Evolutionary conservation across 768 basidiomycete genomes (phyloP).

Genomic region (Scleroderma citrinum): DNA sequence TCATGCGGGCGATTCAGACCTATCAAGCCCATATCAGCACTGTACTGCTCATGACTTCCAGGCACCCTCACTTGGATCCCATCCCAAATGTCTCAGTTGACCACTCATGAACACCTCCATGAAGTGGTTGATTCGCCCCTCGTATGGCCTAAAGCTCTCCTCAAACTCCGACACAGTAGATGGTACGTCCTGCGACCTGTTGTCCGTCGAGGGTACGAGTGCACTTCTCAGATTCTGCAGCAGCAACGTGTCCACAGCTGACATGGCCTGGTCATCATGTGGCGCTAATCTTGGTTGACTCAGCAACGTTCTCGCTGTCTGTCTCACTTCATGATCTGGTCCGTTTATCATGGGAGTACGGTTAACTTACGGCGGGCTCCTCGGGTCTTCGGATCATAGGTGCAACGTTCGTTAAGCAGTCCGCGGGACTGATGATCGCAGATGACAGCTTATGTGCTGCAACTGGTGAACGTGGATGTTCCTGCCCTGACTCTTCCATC

Average conservation of each 20-base stretch:
- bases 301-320: background rate
- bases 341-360: background rate
- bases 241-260: conserved; percentile 1
- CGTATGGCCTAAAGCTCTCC: conserved; percentile 10
- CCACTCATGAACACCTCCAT: conserved; percentile 16
- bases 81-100: conserved; percentile 18
- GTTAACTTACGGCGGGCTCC: background rate
- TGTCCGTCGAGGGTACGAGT: background rate
- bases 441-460: background rate
- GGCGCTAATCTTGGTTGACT: background rate
- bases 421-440: background rate
- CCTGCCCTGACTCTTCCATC: conserved; percentile 11
- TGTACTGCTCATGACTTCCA: background rate
- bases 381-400: background rate
- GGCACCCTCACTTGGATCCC: conserved; percentile 19
- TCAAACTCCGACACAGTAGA: conserved; percentile 18
- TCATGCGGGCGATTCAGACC: too few species aligned
- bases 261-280: too few species aligned
- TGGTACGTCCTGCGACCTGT: conserved; percentile 8
- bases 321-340: background rate
- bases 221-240: conserved; percentile 9
- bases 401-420: background rate
- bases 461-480: background rate
- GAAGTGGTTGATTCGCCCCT: conserved; percentile 17
- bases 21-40: too few species aligned